Evolutionary conservation across 116 monocot genomes (phyloP), one percentile per base, ranked within the genome.

Genomic region (Dioscorea cayenensis): DNA sequence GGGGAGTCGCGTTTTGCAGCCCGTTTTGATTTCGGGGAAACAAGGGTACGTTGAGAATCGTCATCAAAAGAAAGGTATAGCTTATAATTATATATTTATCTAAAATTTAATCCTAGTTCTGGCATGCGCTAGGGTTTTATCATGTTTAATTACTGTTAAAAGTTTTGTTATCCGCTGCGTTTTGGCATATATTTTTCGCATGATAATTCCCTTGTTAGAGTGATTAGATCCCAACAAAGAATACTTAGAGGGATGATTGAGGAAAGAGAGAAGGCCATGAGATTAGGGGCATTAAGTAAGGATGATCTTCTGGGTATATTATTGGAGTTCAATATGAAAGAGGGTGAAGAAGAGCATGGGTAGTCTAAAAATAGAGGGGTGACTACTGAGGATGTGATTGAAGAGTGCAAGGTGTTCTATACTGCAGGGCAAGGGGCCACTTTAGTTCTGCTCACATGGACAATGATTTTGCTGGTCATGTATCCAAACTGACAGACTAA

Each of bases 321-420:
- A 19, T 49, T 88, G 75, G 84, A 85, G n/a, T 81, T 85, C 3
- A 91, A 87, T 65, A 69, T 60, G 23, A 27, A 20, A 6, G 23
- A 62, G 22, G 6, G 8, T 43, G 43, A 43, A 43, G 11, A 62
- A 32, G 32, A 32, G 23, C 48, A 50, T 48, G 65, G 28, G 52
- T 6, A 48, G 52, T 16, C 67, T 85, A 81, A 85, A 75, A 4
- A 79, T 35, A n/a, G 5, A 17, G 63, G 38, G 14, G 66, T 80
- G 59, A 76, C 61, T 4, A 36, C 50, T 1, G 74, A 82, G 5
- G 77, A 82, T 25, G 71, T 83, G 17, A 79, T 76, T 19, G 79
- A 76, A 2, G 83, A 83, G 35, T 79, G 83, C 72, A 83, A 79
- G 73, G 68, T 83, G 8, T 79, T 83, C 65, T 79, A 83, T 65